phyloP scores from a whole-genome alignment of 345 rosid genomes.

The Salix suchowensis region DNA sequence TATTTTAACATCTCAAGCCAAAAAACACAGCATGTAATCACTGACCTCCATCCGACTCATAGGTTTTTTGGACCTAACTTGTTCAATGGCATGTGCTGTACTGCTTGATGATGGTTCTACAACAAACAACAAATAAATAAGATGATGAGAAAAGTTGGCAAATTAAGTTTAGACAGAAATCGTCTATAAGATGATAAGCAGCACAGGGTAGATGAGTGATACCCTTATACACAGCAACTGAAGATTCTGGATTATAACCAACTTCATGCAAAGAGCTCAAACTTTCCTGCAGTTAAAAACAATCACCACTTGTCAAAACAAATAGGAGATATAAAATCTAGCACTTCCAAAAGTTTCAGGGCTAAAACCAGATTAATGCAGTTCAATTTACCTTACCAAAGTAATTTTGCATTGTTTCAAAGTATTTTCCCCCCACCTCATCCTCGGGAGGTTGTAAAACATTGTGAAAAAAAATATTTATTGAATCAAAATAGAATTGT shows the following conservation, averaged over 20 bases:
- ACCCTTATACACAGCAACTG: conserved; percentile 41
- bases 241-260: conserved; percentile 44
- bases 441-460: conserved; percentile 91
- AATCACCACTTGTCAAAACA: conserved; percentile 23
- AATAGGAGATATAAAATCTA: conserved; percentile 14
- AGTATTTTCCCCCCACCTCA: conserved; percentile 52
- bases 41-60: conserved; percentile 87
- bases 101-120: conserved; percentile 50
- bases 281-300: conserved; percentile 51
- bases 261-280: conserved; percentile 51
- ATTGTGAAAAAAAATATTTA: conserved; percentile 91
- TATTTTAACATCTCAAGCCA: not conserved
- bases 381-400: conserved; percentile 69
- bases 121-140: conserved; percentile 12
- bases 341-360: conserved; percentile 16
- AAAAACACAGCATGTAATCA: conserved; percentile 11
- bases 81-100: conserved; percentile 47
- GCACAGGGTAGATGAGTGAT: conserved; percentile 18
- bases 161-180: conserved; percentile 10
- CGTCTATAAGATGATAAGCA: not conserved
- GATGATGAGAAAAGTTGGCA: conserved; percentile 2
- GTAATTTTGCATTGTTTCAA: conserved; percentile 60
- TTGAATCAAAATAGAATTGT: conserved; percentile 88
- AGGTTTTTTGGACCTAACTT: conserved; percentile 74
- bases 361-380: conserved; percentile 8